phyloP scores from a whole-genome alignment of 345 rosid genomes.

The Linum tenue region DNA sequence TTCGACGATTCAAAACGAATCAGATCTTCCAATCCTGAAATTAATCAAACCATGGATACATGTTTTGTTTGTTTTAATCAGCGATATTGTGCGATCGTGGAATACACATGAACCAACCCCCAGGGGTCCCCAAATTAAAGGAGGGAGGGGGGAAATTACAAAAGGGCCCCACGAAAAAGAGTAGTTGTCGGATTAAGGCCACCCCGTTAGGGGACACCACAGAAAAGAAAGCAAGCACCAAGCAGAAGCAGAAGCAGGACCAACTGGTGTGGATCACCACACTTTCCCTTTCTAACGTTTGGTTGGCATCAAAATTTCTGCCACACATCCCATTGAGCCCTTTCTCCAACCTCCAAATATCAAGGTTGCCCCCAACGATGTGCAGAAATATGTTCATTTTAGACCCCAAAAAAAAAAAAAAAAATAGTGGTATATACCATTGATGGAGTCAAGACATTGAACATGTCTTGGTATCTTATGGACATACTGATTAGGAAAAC shows the following conservation, averaged over 20 bases:
- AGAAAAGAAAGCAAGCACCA: not conserved
- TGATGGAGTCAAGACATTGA: not conserved
- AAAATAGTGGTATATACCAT: no score
- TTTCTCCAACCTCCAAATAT: no score
- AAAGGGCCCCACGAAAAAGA: not conserved
- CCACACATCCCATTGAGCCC: not conserved
- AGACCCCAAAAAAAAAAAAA: no score
- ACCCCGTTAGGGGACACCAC: not conserved
- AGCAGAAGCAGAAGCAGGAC: not conserved
- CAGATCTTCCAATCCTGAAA: no score
- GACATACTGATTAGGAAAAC: not conserved
- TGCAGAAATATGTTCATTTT: no score
- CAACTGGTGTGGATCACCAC: not conserved
- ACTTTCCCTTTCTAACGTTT: not conserved
- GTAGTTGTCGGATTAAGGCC: not conserved
- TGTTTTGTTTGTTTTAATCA: no score
- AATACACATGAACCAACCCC: no score
- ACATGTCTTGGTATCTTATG: not conserved
- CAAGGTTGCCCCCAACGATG: no score
- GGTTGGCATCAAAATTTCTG: not conserved
- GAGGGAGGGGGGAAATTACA: not conserved
- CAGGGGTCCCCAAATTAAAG: not conserved
- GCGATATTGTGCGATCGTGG: no score
- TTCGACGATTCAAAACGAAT: no score
- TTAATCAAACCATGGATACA: no score